These are phyloP conservation scores for Penicillium sp. DNA, from an alignment of 2,329 filamentous ascomycete genomes.

Conservation along the genomic window DNA sequence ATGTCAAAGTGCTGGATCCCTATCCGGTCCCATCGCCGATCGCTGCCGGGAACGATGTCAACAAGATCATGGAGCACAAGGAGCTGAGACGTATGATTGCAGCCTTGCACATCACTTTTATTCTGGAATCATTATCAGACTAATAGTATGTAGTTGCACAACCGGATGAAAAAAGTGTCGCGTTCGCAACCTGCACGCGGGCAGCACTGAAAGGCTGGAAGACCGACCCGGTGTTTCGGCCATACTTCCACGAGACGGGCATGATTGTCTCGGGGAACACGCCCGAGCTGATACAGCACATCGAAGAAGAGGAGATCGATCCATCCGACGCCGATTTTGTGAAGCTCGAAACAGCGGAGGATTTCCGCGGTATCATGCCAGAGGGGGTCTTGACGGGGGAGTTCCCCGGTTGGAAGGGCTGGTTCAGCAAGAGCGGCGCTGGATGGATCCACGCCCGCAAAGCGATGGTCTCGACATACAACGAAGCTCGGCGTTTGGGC, in stretches of 20 bases:
- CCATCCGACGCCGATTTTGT: conserved; percentile 32
- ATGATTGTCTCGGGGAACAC: conserved; percentile 44
- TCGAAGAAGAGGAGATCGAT: conserved; percentile 38
- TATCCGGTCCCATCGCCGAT: conserved; percentile 48
- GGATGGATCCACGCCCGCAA: conserved; percentile 56
- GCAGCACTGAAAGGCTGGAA: conserved; percentile 43
- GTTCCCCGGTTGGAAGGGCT: conserved; percentile 53
- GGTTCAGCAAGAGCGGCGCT: conserved; percentile 40
- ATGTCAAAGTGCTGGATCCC: conserved; percentile 50
- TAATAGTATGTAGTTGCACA: conserved; percentile 11
- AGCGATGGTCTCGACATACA: conserved; percentile 47
- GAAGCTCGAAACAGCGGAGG: conserved; percentile 42
- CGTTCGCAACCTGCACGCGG: conserved; percentile 24
- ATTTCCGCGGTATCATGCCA: conserved; percentile 54
- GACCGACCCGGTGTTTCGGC: conserved; percentile 45
- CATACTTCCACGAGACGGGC: conserved; percentile 48
- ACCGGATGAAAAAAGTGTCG: conserved; percentile 19
- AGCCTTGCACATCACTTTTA: no score
- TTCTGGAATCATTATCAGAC: conserved; percentile 1
- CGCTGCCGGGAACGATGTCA: conserved; percentile 52
- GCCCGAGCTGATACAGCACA: conserved; percentile 37
- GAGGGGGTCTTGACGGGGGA: conserved; percentile 50
- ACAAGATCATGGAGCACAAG: conserved; percentile 46
- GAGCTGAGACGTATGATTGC: conserved; percentile 39
- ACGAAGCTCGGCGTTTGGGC: conserved; percentile 48